Base-by-base conservation (phyloP, 768 basidiomycete species). In the Hirschioporus abietinus region DNA sequence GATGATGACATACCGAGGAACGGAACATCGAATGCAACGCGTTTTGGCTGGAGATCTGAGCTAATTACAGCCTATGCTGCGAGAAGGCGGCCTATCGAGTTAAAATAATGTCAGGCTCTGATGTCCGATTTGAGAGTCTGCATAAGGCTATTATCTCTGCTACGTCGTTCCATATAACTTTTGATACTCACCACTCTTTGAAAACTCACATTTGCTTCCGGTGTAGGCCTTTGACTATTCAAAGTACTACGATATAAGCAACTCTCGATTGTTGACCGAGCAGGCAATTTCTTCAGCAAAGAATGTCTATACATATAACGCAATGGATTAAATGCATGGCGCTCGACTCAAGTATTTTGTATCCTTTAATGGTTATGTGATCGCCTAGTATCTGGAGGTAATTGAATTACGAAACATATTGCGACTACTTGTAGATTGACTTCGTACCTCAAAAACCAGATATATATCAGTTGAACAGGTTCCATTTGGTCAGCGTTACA, bases 231-330 rank as follows among this genome's bases (percentile, higher is more conserved):
- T 20, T 80, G 76, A 70, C 82, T 84, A 77, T 84, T 86, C 71
- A 86, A 87, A 0, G 85, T n/a, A n/a, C n/a, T 86, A 2, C 85
- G 86, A 75, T 87, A 87, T 68, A 87, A 57, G 66, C 82, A 85
- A 66, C 76, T 81, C 66, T 79, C 77, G n/a, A 86, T 72, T 64
- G 76, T 76, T 58, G 79, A 70, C 65, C 78, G 72, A 1, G 69
- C 30, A 23, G 82, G 78, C 10, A 71, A 26, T 60, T 25, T 64
- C 24, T 5, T 78, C 71, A 20, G 67, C 57, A 64, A 85, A 74
- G 71, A 87, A 87, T 20, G 83, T 79, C 63, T 69, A 57, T 15
- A 83, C 83, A 70, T n/a, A 26, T 34, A 57, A 26, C 23, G 15
- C 52, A 60, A 35, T 52, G 58, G 15, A 59, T 64, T 52, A 69